phyloP scores from a whole-genome alignment of 495 filamentous ascomycete genomes.

The Bacidia rubella region DNA sequence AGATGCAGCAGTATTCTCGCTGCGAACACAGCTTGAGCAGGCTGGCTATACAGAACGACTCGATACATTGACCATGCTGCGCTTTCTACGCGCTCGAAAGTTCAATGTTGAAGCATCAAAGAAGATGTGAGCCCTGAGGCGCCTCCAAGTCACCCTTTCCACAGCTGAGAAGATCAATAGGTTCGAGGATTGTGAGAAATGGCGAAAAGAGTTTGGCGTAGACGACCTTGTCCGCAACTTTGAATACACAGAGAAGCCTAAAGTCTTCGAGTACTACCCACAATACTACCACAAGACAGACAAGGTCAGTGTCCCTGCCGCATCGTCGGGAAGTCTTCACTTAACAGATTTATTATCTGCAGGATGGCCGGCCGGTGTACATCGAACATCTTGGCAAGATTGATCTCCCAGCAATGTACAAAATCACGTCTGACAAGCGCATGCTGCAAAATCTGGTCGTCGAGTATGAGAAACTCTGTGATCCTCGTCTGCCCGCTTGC shows the following conservation, averaged over 20 bases:
- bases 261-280: slow-evolving; percentile 87
- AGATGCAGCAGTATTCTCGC: slow-evolving; percentile 77
- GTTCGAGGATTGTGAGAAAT: slow-evolving; percentile 85
- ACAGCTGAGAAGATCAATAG: slow-evolving; percentile 29
- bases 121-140: slow-evolving; percentile 53
- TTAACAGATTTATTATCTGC: background rate
- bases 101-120: slow-evolving; percentile 77
- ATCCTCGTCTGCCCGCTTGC: slow-evolving; percentile 89
- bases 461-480: slow-evolving; percentile 91
- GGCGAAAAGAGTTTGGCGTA: slow-evolving; percentile 78
- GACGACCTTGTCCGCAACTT: slow-evolving; percentile 71
- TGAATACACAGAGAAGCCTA: slow-evolving; percentile 74
- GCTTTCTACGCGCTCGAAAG: slow-evolving; percentile 87
- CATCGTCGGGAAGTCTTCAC: background rate
- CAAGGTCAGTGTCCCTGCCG: slow-evolving; percentile 46
- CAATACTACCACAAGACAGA: slow-evolving; percentile 99
- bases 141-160: background rate
- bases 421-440: slow-evolving; percentile 81
- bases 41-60: slow-evolving; percentile 72
- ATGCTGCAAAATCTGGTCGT: slow-evolving; percentile 93
- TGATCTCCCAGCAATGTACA: slow-evolving; percentile 77
- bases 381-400: slow-evolving; percentile 94
- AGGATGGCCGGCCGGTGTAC: slow-evolving; percentile 96
- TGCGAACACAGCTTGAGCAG: slow-evolving; percentile 71
- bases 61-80: slow-evolving; percentile 81